These are phyloP conservation scores for Chaetomidium leptoderma DNA, from an alignment of 495 filamentous ascomycete species.

Conservation along the genomic window DNA sequence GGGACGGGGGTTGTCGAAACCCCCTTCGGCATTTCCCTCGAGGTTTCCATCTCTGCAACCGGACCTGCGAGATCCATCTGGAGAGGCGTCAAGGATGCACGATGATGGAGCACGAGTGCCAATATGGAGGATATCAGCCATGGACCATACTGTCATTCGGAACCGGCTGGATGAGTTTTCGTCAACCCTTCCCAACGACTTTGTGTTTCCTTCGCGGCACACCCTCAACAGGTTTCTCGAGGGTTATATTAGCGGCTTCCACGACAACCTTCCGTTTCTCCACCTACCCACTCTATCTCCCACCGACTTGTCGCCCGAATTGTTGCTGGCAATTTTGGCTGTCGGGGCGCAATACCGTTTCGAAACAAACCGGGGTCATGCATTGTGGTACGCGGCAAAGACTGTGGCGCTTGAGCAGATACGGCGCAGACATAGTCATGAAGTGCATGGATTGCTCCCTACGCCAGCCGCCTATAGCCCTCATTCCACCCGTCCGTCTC, in stretches of 20 bases:
- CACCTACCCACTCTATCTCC: slow-evolving; percentile 60
- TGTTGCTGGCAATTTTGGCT: slow-evolving; percentile 60
- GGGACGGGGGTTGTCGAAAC: slow-evolving; percentile 42
- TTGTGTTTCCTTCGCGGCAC: slow-evolving; percentile 60
- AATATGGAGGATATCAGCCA: slow-evolving; percentile 62
- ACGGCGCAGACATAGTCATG: slow-evolving; percentile 48
- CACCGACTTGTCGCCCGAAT: slow-evolving; percentile 51
- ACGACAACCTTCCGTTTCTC: slow-evolving; percentile 65
- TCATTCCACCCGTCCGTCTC: slow-evolving; percentile 48
- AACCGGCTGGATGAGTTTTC: slow-evolving; percentile 63
- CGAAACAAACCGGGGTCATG: slow-evolving; percentile 61
- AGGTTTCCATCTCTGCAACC: slow-evolving; percentile 64
- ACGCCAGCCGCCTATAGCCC: slow-evolving; percentile 49
- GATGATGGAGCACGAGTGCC: slow-evolving; percentile 42
- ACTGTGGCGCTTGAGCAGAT: slow-evolving; percentile 52
- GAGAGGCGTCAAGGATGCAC: slow-evolving; percentile 38
- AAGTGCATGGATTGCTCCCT: slow-evolving; percentile 47
- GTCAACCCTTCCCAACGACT: slow-evolving; percentile 60
- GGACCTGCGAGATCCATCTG: slow-evolving; percentile 56
- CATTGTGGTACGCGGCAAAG: slow-evolving; percentile 64
- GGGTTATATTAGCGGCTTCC: slow-evolving; percentile 63
- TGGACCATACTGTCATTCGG: slow-evolving; percentile 59
- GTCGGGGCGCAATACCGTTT: slow-evolving; percentile 68
- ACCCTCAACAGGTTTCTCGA: slow-evolving; percentile 62
- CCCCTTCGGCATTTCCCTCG: slow-evolving; percentile 64